These are phyloP conservation scores for Phytophthora niederhauseri DNA, from an alignment of 352 stramenopile genomes.

Conservation along the genomic window DNA sequence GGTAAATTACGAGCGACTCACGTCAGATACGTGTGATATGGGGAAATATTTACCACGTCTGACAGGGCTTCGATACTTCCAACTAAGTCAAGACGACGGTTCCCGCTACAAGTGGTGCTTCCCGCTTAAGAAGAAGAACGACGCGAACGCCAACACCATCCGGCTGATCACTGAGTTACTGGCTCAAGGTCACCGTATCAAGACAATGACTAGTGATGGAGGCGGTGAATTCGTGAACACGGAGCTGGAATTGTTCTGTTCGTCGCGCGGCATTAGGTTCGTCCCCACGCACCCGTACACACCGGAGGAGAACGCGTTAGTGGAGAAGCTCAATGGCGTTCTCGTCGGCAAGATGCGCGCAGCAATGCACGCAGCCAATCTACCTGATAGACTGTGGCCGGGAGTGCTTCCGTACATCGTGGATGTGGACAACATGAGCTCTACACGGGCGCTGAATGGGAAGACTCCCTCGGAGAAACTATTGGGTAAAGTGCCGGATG, in stretches of 20 bases:
- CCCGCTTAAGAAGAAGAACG: neutral
- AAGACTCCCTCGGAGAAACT: neutral
- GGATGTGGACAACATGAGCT: neutral
- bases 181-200: neutral
- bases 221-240: neutral
- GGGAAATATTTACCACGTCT: neutral
- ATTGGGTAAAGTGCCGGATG: neutral
- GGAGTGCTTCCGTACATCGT: neutral
- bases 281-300: neutral
- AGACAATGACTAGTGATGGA: neutral
- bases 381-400: neutral
- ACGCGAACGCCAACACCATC: neutral
- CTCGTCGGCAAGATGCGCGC: neutral
- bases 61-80: neutral
- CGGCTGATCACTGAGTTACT: neutral
- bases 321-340: neutral
- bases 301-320: neutral
- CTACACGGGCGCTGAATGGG: neutral
- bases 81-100: neutral
- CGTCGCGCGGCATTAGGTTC: neutral
- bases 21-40: neutral
- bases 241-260: neutral
- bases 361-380: neutral
- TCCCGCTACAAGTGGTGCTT: neutral
- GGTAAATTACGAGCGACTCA: neutral